These are phyloP conservation scores for Leishmania gerbilli DNA, from an alignment of 208 protist species.

Conservation along the genomic window DNA sequence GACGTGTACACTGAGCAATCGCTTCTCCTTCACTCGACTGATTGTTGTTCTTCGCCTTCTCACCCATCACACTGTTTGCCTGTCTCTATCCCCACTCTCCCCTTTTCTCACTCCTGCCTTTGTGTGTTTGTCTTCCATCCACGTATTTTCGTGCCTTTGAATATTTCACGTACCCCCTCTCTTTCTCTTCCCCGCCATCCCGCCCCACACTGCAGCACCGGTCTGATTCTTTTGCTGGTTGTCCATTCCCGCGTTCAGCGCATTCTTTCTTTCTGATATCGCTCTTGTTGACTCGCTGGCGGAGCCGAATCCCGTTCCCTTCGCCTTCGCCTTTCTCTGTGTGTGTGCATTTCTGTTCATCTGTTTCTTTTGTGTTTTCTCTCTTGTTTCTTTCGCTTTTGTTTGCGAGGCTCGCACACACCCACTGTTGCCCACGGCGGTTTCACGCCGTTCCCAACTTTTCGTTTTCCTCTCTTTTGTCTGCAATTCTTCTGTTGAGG, in stretches of 20 bases:
- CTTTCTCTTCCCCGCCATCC: neutral
- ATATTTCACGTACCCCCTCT: neutral
- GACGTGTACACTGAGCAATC: constrained; percentile 1
- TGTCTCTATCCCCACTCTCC: constrained; percentile 2
- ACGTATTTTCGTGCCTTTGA: neutral
- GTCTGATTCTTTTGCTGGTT: neutral
- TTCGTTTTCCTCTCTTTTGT: neutral
- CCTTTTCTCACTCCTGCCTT: constrained; percentile 19
- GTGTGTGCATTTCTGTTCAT: neutral
- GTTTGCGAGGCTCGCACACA: neutral
- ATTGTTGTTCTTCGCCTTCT: constrained; percentile 13
- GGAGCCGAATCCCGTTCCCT: neutral
- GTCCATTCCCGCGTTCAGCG: neutral
- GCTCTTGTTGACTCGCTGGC: neutral
- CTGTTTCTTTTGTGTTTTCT: neutral
- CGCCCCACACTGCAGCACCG: neutral
- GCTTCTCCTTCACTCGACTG: neutral
- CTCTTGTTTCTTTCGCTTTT: neutral
- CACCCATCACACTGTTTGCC: neutral
- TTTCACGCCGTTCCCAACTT: neutral
- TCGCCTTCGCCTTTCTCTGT: neutral
- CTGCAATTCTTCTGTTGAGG: neutral
- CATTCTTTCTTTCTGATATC: neutral
- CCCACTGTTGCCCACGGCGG: neutral
- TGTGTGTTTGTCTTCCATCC: constrained; percentile 6